Evolutionary conservation across 208 protist genomes (phyloP).

Genomic region (Leishmania mexicana): DNA sequence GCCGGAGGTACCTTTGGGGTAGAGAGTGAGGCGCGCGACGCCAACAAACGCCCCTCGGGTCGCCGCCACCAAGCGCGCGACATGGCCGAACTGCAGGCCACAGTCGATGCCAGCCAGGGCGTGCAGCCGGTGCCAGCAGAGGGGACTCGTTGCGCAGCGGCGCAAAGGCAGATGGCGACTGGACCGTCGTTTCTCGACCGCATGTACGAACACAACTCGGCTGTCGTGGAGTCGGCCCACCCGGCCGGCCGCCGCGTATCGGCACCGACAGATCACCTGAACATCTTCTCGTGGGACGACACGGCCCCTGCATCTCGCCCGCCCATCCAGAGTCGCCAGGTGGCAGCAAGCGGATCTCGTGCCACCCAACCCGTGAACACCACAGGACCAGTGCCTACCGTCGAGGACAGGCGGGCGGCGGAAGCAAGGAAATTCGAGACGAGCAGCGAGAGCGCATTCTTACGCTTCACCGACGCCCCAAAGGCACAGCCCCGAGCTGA

Average conservation of each 20-base stretch:
- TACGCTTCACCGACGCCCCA: slow-evolving; percentile 66
- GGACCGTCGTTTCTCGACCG: slow-evolving; percentile 58
- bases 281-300: slow-evolving; percentile 80
- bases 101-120: not conserved
- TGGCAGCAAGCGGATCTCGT: slow-evolving; percentile 7
- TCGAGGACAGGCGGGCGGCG: slow-evolving; percentile 29
- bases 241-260: slow-evolving; percentile 18
- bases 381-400: slow-evolving; percentile 5
- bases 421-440: slow-evolving; percentile 62
- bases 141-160: slow-evolving; percentile 21
- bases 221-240: slow-evolving; percentile 8
- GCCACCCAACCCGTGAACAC: slow-evolving; percentile 9
- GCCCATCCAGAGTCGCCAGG: not conserved
- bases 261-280: slow-evolving; percentile 47
- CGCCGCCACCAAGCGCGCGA: slow-evolving; percentile 64
- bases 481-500: not conserved
- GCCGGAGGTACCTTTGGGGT: slow-evolving; percentile 40
- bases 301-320: not conserved
- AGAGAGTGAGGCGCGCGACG: slow-evolving; percentile 54
- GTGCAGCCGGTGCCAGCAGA: not conserved
- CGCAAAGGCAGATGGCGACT: slow-evolving; percentile 41
- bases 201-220: slow-evolving; percentile 40
- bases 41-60: slow-evolving; percentile 40
- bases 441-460: slow-evolving; percentile 55
- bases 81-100: slow-evolving; percentile 42